A percentile compares a stretch with the other conserved stretches of the same genome.
Evolutionary conservation across 73 alveolate genomes (phyloP).

Genomic region (Tetrahymena elliotti): DNA sequence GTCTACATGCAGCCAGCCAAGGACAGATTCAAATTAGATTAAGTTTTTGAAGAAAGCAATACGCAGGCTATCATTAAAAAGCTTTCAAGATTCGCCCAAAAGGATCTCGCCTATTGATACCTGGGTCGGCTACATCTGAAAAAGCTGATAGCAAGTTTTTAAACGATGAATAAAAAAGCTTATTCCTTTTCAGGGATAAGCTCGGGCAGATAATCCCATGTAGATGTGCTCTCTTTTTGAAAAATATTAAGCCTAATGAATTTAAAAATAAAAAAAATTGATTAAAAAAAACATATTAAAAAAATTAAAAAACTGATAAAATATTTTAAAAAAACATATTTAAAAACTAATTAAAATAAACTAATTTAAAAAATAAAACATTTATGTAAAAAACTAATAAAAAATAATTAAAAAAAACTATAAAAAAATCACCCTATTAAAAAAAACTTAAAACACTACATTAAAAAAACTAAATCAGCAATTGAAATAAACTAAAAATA

Average conservation of each 20-base stretch:
- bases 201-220: neutral
- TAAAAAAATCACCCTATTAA: neutral
- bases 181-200: neutral
- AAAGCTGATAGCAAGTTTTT: neutral
- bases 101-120: conserved; percentile 1
- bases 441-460: too few relatives aligned
- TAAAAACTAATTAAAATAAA: neutral
- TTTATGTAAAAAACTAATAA: too few relatives aligned
- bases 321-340: neutral
- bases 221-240: neutral
- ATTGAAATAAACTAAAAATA: too few relatives aligned
- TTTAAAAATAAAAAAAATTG: neutral
- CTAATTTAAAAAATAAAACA: neutral
- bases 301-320: neutral
- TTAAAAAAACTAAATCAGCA: too few relatives aligned
- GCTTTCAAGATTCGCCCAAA: neutral
- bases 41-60: neutral
- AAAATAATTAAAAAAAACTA: too few relatives aligned
- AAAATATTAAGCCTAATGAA: neutral
- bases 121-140: conserved; percentile 2
- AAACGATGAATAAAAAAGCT: neutral
- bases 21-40: neutral
- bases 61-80: neutral
- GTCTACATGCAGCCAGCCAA: conserved; percentile 4
- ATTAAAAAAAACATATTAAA: neutral